A percentile compares a stretch with the other conserved stretches of the same genome.
Evolutionary conservation across 1,284 basidiomycete species (phyloP).

Genomic region (Xerocomus amazonicus): DNA sequence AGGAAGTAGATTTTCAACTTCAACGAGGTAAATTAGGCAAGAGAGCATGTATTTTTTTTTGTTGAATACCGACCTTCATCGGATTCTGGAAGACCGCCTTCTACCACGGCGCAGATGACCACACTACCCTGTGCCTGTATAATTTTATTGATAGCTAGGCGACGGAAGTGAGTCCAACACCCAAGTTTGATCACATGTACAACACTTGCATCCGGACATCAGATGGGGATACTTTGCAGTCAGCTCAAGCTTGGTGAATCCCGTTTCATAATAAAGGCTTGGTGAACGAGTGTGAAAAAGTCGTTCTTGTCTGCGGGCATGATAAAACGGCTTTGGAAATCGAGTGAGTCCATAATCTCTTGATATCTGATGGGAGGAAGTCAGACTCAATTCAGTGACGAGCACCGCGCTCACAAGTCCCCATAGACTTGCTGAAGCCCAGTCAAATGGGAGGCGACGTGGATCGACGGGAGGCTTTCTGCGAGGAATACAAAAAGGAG

Average conservation of each 20-base stretch:
- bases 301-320: constrained; percentile 22
- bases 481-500: constrained; percentile 13
- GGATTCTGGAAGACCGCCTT: constrained; percentile 36
- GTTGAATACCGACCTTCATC: constrained; percentile 28
- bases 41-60: neutral
- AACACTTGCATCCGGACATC: constrained; percentile 28
- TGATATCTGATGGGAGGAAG: constrained; percentile 12
- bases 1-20: constrained; percentile 13
- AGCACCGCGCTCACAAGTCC: constrained; percentile 17
- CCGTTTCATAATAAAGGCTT: constrained; percentile 23
- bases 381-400: neutral
- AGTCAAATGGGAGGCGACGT: constrained; percentile 17
- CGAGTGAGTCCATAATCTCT: constrained; percentile 12
- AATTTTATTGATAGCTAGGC: constrained; percentile 41
- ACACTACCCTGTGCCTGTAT: constrained; percentile 36
- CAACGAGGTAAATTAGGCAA: neutral
- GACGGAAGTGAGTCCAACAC: constrained; percentile 9
- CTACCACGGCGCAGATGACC: constrained; percentile 36
- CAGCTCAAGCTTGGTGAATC: constrained; percentile 28
- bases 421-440: constrained; percentile 15
- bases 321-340: constrained; percentile 26
- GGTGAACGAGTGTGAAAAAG: constrained; percentile 17
- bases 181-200: neutral
- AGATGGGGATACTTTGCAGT: constrained; percentile 30
- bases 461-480: constrained; percentile 18